Percentiles rank a stretch among this genome's conserved stretches.
Evolutionary conservation across 2,329 filamentous ascomycete species (phyloP).

Genomic region (Apiospora koreana): DNA sequence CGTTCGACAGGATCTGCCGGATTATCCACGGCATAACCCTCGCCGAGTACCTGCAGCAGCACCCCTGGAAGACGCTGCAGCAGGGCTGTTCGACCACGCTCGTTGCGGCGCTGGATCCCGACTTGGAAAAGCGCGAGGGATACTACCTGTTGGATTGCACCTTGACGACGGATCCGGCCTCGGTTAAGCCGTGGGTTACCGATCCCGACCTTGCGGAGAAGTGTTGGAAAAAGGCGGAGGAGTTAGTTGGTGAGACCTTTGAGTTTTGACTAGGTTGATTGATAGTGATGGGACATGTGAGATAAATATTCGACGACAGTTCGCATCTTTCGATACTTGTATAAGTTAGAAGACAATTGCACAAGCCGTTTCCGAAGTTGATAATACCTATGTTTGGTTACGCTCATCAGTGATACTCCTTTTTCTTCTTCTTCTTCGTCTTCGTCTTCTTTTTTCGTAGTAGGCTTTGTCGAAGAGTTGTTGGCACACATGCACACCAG

Average conservation of each 20-base stretch:
- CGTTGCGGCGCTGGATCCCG: constrained; percentile 44
- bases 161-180: constrained; percentile 27
- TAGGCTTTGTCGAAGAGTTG: no score
- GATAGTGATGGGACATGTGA: neutral
- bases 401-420: no score
- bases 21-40: constrained; percentile 28
- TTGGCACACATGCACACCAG: no score
- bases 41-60: constrained; percentile 18
- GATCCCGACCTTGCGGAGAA: constrained; percentile 37
- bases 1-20: constrained; percentile 21
- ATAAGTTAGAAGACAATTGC: neutral
- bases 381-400: no score
- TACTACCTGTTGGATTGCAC: constrained; percentile 38
- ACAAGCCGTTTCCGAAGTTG: no score
- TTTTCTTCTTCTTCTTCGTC: no score
- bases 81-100: constrained; percentile 44
- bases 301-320: neutral
- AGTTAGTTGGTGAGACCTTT: constrained; percentile 38
- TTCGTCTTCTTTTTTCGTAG: no score
- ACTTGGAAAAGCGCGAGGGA: constrained; percentile 31
- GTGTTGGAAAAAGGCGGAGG: constrained; percentile 39
- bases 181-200: constrained; percentile 34
- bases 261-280: constrained; percentile 16
- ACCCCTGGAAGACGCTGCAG: constrained; percentile 36
- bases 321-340: neutral